Evolutionary conservation across 192 early-diverging fungal genomes (phyloP).

Genomic region (Entophlyctis luteolus): DNA sequence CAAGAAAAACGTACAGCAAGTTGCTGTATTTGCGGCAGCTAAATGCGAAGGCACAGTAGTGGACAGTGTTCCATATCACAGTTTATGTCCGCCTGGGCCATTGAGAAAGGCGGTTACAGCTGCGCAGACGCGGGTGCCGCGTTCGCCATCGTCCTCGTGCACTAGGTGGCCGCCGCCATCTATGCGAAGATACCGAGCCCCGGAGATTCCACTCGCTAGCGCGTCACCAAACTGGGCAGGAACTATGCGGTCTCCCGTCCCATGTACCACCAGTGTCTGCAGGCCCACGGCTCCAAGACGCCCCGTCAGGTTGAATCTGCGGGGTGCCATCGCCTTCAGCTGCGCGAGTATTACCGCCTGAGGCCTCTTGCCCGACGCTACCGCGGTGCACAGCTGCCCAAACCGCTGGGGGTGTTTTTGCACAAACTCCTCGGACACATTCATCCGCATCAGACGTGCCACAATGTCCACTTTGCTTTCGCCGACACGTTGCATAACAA

Average conservation of each 20-base stretch:
- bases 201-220: neutral
- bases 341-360: neutral
- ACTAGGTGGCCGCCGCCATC: constrained; percentile 12
- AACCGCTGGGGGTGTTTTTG: neutral
- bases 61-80: too few species aligned
- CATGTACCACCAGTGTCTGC: neutral
- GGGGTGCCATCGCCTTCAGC: neutral
- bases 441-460: neutral
- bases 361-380: neutral
- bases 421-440: neutral
- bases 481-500: neutral
- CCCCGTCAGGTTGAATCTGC: neutral
- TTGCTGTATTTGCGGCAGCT: too few species aligned
- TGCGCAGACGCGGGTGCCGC: too few species aligned
- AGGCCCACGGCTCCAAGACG: neutral
- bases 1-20: too few species aligned
- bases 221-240: neutral
- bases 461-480: neutral
- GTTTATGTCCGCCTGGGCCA: too few species aligned
- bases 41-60: too few species aligned
- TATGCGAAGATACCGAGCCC: neutral
- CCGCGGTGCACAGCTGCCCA: neutral
- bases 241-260: neutral
- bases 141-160: constrained; percentile 10
- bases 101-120: too few species aligned